Percentiles rank a stretch among this genome's conserved stretches.
Evolutionary conservation across 441 rosid genomes (phyloP).

Genomic region (Populus hybrid): DNA sequence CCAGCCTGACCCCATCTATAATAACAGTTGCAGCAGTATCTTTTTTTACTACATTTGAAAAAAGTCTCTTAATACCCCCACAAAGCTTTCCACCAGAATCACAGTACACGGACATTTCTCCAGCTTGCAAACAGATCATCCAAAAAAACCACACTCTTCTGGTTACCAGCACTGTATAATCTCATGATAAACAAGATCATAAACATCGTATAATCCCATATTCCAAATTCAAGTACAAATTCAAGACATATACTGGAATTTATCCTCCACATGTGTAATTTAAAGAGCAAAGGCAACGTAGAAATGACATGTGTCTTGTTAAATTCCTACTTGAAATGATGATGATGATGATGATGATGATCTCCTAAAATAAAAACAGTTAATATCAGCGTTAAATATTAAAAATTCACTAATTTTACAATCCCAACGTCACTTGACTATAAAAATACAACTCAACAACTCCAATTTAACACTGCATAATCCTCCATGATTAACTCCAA

Average conservation of each 20-base stretch:
- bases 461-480: not conserved
- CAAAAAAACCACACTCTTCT: not conserved
- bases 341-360: fast-evolving
- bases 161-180: not conserved
- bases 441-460: not conserved
- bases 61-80: not conserved
- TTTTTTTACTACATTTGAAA: not conserved
- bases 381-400: not conserved
- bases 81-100: not conserved
- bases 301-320: not conserved
- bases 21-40: not conserved
- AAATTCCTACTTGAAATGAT: not conserved
- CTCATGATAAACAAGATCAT: not conserved
- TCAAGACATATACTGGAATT: not conserved
- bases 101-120: not conserved
- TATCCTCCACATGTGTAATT: not conserved
- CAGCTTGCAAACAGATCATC: not conserved
- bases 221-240: too few species aligned
- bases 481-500: not conserved
- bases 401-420: not conserved
- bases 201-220: not conserved
- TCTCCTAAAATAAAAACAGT: not conserved
- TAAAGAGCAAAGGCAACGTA: too few species aligned
- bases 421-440: not conserved
- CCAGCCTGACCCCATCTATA: not conserved